Evolutionary conservation across 805 yeast species (phyloP).

Genomic region (Cyberlindnera euphorbiae): DNA sequence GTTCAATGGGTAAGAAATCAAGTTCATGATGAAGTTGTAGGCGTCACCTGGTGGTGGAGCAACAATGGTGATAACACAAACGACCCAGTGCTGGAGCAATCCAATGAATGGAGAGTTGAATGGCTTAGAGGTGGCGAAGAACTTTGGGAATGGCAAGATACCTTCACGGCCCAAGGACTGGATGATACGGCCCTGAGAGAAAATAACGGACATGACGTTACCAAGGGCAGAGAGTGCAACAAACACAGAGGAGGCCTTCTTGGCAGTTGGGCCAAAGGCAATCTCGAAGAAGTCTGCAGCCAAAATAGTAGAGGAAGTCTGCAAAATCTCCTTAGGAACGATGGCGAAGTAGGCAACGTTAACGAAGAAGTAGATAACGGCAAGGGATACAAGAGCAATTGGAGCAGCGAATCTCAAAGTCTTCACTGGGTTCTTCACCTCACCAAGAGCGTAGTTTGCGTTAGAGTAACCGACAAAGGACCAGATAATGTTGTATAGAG

Average conservation of each 20-base stretch:
- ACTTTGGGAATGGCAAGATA: slow-evolving; percentile 63
- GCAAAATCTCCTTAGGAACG: slow-evolving; percentile 60
- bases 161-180: slow-evolving; percentile 84
- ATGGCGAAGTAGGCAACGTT: slow-evolving; percentile 81
- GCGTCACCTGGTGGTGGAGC: slow-evolving; percentile 90
- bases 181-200: slow-evolving; percentile 76
- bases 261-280: slow-evolving; percentile 66
- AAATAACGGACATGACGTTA: slow-evolving; percentile 74
- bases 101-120: slow-evolving; percentile 73
- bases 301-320: slow-evolving; percentile 58
- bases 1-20: slow-evolving; percentile 78
- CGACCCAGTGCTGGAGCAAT: slow-evolving; percentile 69
- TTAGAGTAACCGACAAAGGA: slow-evolving; percentile 80
- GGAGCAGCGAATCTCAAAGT: slow-evolving; percentile 75
- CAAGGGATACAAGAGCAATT: slow-evolving; percentile 53
- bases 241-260: slow-evolving; percentile 69
- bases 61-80: slow-evolving; percentile 65
- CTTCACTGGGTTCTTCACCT: slow-evolving; percentile 66
- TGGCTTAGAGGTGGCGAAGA: slow-evolving; percentile 69
- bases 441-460: slow-evolving; percentile 79
- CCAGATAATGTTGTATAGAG: slow-evolving; percentile 80
- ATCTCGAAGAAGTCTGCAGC: slow-evolving; percentile 73
- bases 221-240: slow-evolving; percentile 82
- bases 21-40: slow-evolving; percentile 71
- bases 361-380: slow-evolving; percentile 67